phyloP scores from a whole-genome alignment of 371 early-diverging fungal genomes.

The Mortierella sp. region DNA sequence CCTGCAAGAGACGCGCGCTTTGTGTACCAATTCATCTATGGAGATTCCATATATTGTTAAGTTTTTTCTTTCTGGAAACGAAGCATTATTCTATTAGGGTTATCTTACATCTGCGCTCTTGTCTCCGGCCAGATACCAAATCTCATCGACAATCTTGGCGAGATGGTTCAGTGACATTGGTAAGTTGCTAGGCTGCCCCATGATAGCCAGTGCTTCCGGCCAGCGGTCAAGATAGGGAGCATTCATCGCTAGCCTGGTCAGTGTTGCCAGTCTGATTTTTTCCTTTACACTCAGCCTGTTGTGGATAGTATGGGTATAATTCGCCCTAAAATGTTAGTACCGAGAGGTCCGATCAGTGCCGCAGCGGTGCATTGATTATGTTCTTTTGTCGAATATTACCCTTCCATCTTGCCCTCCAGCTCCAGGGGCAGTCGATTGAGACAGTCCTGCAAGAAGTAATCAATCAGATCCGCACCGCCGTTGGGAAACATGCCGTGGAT shows the following conservation, averaged over 20 bases:
- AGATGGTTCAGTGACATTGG: conserved; percentile 76
- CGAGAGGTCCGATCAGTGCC: neutral
- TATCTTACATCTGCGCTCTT: conserved; percentile 77
- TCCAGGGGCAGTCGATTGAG: conserved; percentile 67
- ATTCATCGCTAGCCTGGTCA: conserved; percentile 77
- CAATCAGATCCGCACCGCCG: conserved; percentile 79
- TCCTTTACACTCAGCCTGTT: conserved; percentile 60
- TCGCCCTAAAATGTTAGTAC: neutral
- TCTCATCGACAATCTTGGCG: conserved; percentile 81
- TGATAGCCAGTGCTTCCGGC: conserved; percentile 89
- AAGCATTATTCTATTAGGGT: neutral
- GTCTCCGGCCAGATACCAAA: conserved; percentile 92
- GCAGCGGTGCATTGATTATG: neutral
- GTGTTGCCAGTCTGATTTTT: conserved; percentile 73
- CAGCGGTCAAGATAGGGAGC: conserved; percentile 80
- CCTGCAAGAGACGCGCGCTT: conserved; percentile 84
- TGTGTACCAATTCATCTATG: conserved; percentile 91
- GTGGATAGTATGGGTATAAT: too few relatives aligned
- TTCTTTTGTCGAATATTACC: conserved; percentile 33
- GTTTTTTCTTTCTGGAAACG: too few relatives aligned
- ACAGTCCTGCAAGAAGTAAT: conserved; percentile 77
- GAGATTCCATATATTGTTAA: too few relatives aligned
- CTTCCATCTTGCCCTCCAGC: conserved; percentile 64
- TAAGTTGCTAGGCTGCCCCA: conserved; percentile 84
- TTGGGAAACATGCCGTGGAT: conserved; percentile 78